Evolutionary conservation across 225 moss, liverwort and hornwort genomes (phyloP).

Genomic region (Bryoerythrophyllum caledonicum): DNA sequence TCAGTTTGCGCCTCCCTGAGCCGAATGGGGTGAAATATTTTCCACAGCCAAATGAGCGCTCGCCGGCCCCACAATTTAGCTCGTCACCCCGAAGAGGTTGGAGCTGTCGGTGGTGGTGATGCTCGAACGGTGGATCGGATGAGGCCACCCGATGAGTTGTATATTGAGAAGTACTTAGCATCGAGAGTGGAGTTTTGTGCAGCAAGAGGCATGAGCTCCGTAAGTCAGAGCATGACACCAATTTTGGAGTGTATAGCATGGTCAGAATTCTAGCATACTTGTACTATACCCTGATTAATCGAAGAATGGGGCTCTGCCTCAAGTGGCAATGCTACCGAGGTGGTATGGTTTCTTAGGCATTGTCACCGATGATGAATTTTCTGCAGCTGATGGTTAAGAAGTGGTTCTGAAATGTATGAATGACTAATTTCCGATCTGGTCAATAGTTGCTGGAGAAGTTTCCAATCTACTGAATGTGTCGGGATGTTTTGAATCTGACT

Average conservation of each 20-base stretch:
- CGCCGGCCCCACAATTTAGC: not conserved
- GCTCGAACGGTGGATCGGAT: not conserved
- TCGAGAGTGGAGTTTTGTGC: not conserved
- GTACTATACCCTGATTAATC: conserved; percentile 33
- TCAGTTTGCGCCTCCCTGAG: not conserved
- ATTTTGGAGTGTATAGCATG: conserved; percentile 53
- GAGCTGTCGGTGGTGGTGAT: not conserved
- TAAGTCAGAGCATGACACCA: conserved; percentile 10
- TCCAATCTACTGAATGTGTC: not conserved
- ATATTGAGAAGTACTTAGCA: not conserved
- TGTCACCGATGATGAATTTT: not conserved
- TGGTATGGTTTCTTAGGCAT: not conserved
- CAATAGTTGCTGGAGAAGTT: not conserved
- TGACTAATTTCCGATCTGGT: not conserved
- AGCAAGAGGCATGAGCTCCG: not conserved
- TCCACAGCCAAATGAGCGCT: not conserved
- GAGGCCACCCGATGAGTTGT: conserved; percentile 12
- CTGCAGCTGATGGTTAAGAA: too few relatives aligned
- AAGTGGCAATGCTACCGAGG: not conserved
- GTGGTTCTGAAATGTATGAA: not conserved
- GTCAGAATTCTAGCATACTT: conserved; percentile 15
- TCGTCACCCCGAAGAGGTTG: not conserved
- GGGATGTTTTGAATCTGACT: not conserved
- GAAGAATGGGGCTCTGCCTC: conserved; percentile 5
- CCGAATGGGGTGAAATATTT: not conserved